These are phyloP conservation scores for Ophiocordyceps camponoti-floridani DNA, from an alignment of 2,329 filamentous ascomycete genomes.

Conservation along the genomic window DNA sequence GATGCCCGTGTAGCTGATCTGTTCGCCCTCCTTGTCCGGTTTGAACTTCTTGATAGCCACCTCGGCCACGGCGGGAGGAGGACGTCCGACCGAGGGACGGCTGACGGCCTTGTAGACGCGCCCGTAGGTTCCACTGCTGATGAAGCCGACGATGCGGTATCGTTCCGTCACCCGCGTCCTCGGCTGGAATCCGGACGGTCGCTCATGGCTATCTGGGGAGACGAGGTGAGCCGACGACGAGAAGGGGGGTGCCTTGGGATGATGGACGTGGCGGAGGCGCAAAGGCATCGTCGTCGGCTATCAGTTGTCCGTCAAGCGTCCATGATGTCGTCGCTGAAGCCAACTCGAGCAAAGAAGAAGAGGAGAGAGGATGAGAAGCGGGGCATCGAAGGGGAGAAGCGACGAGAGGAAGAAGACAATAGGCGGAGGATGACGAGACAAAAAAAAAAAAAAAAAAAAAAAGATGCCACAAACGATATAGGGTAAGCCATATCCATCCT, in stretches of 20 bases:
- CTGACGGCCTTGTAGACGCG: constrained; percentile 90
- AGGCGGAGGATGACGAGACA: constrained; percentile 2
- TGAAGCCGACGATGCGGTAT: constrained; percentile 95
- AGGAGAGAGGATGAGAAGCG: not conserved
- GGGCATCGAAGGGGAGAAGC: not conserved
- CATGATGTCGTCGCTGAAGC: not conserved
- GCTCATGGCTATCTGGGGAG: constrained; percentile 32
- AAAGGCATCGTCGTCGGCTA: constrained; percentile 12
- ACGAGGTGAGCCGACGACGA: constrained; percentile 15
- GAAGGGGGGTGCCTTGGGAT: constrained; percentile 5
- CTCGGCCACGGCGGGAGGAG: constrained; percentile 2
- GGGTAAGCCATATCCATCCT: not conserved
- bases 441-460: not conserved
- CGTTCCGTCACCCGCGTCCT: constrained; percentile 83
- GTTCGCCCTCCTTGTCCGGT: constrained; percentile 93
- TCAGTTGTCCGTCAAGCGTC: not conserved
- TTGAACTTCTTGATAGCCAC: constrained; percentile 99
- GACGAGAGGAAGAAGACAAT: not conserved
- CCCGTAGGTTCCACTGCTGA: constrained; percentile 94
- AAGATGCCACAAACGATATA: not conserved
- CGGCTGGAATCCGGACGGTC: constrained; percentile 40
- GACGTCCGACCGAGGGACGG: constrained; percentile 16
- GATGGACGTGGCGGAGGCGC: constrained; percentile 12
- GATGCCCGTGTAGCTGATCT: constrained; percentile 87
- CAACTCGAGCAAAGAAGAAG: not conserved